Conservation (phyloP, 768 basidiomycete species). For the Tylopilus sp. region DNA sequence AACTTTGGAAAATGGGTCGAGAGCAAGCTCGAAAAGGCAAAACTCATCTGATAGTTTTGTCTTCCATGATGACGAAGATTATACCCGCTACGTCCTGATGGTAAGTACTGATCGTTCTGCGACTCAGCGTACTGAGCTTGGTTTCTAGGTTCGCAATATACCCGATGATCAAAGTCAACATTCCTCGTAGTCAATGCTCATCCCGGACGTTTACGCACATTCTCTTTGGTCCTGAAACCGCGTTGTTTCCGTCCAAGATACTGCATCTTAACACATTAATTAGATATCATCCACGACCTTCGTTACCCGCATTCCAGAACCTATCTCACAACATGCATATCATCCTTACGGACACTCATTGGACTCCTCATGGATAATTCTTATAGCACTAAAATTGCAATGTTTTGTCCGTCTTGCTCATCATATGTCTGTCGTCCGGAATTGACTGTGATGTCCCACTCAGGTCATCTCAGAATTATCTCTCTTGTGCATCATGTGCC, state of each 20-base stretch:
- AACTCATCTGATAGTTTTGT: conserved; percentile 22
- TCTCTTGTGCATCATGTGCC: neutral
- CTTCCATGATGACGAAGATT: conserved; percentile 52
- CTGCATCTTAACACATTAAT: conserved; percentile 7
- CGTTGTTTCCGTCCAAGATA: conserved; percentile 1
- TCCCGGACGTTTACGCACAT: conserved; percentile 3
- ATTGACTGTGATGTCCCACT: too few species aligned
- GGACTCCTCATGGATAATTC: conserved; percentile 15
- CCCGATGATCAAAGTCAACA: conserved; percentile 42
- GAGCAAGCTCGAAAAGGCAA: conserved; percentile 20
- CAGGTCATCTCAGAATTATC: conserved; percentile 13
- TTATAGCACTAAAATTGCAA: conserved; percentile 1
- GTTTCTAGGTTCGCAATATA: conserved; percentile 51
- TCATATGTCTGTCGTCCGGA: conserved; percentile 5
- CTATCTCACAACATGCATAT: conserved; percentile 13
- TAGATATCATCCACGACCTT: conserved; percentile 17
- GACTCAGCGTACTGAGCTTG: conserved; percentile 8
- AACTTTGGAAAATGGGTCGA: conserved; percentile 26
- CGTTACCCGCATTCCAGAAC: conserved; percentile 11
- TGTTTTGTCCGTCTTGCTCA: conserved; percentile 1
- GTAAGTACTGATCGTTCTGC: conserved; percentile 33
- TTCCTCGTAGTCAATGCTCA: conserved; percentile 18
- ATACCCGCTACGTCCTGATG: conserved; percentile 52
- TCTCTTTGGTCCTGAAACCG: conserved; percentile 1
- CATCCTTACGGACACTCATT: conserved; percentile 16